Evolutionary conservation across 2,329 filamentous ascomycete species (phyloP).

Genomic region (Aschersonia sp.): DNA sequence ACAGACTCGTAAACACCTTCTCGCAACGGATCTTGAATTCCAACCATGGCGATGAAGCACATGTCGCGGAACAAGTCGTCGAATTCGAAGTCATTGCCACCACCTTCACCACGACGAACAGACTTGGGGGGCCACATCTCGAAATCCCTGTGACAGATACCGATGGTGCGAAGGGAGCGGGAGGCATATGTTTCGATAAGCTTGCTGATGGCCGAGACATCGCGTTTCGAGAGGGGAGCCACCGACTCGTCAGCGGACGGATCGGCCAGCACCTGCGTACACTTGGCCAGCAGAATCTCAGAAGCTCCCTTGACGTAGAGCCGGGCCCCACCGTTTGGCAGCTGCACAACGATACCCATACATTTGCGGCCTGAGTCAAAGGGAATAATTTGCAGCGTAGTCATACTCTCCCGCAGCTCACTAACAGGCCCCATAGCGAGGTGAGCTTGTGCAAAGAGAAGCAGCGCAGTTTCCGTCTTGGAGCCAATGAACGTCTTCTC

Average conservation of each 20-base stretch:
- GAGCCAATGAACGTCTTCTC: constrained; percentile 55
- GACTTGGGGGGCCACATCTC: constrained; percentile 66
- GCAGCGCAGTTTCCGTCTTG: constrained; percentile 62
- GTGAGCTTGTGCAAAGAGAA: constrained; percentile 53
- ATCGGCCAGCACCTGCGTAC: constrained; percentile 34
- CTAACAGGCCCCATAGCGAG: constrained; percentile 52
- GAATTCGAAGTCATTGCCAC: constrained; percentile 47
- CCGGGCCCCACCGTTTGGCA: constrained; percentile 34
- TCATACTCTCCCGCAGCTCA: constrained; percentile 46
- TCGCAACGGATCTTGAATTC: constrained; percentile 70
- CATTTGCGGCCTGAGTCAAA: constrained; percentile 67
- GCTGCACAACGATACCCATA: constrained; percentile 44
- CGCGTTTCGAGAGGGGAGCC: constrained; percentile 33
- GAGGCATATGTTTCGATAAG: constrained; percentile 68
- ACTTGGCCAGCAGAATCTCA: constrained; percentile 46
- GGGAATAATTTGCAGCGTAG: constrained; percentile 52
- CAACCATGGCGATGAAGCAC: constrained; percentile 56
- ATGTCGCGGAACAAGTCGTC: constrained; percentile 54
- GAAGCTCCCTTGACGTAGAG: constrained; percentile 51
- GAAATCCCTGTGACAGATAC: constrained; percentile 72
- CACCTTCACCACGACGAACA: constrained; percentile 35
- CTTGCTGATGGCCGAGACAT: constrained; percentile 41
- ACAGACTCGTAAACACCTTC: constrained; percentile 63
- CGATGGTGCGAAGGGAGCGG: constrained; percentile 72
- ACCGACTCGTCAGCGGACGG: constrained; percentile 29